These are phyloP conservation scores for Ephemerocybe angulata DNA, from an alignment of 768 basidiomycete species.

Conservation along the genomic window DNA sequence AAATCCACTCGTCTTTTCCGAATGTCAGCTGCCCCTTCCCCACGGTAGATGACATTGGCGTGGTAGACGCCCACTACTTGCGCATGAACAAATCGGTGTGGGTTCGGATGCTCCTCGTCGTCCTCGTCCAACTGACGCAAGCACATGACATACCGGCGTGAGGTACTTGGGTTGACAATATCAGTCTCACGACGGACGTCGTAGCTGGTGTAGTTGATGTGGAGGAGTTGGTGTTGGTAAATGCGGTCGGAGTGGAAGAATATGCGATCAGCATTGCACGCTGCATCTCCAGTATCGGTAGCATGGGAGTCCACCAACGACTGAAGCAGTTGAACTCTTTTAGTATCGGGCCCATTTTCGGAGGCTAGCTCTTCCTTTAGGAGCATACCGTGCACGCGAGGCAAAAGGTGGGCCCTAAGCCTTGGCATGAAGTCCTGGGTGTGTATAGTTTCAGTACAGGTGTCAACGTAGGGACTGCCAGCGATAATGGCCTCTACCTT, in stretches of 20 bases:
- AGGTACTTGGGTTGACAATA: slow-evolving; percentile 13
- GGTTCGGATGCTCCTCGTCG: slow-evolving; percentile 13
- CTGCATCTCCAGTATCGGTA: background rate
- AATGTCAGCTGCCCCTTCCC: background rate
- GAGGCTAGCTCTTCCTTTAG: background rate
- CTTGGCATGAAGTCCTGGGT: slow-evolving; percentile 26
- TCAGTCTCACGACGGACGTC: slow-evolving; percentile 14
- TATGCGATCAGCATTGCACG: background rate
- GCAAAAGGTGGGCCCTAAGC: slow-evolving; percentile 32
- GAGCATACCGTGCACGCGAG: slow-evolving; percentile 18
- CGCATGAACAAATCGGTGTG: slow-evolving; percentile 20
- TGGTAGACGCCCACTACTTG: slow-evolving; percentile 20
- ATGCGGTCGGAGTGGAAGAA: slow-evolving; percentile 9
- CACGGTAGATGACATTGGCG: slow-evolving; percentile 8
- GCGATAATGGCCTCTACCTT: no score
- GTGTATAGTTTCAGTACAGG: background rate
- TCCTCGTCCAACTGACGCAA: background rate
- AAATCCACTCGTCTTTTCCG: background rate
- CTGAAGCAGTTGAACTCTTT: background rate
- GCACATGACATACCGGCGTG: background rate
- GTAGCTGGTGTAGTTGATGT: slow-evolving; percentile 18
- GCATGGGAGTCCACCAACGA: background rate
- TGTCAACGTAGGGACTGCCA: background rate
- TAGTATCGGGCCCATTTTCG: background rate
- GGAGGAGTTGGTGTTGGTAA: slow-evolving; percentile 10